Percentiles rank a stretch among this genome's conserved stretches.
These are phyloP conservation scores for Pichia cactophila DNA, from an alignment of 1,139 yeast genomes.

Conservation along the genomic window DNA sequence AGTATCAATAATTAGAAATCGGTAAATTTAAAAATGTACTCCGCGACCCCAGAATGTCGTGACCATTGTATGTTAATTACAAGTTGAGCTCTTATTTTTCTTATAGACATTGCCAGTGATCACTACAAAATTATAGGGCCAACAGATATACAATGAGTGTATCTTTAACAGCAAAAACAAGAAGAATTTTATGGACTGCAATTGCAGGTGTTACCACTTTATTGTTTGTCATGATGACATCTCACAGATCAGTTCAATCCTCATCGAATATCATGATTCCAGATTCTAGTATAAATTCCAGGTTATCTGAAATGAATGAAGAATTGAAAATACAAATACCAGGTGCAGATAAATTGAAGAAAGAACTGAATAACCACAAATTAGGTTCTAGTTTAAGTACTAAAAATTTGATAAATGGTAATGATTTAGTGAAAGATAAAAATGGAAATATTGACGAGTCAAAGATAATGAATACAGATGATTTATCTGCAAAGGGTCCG, in stretches of 20 bases:
- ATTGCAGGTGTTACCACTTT: constrained; percentile 21
- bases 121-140: too few species aligned
- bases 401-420: constrained; percentile 18
- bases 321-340: constrained; percentile 1
- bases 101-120: too few species aligned
- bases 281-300: neutral
- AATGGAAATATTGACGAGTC: constrained; percentile 28
- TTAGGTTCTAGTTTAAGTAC: constrained; percentile 2
- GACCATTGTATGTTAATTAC: neutral
- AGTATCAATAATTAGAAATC: too few species aligned
- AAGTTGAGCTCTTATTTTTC: too few species aligned
- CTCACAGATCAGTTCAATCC: constrained; percentile 1
- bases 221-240: constrained; percentile 19
- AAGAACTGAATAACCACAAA: neutral
- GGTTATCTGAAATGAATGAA: neutral
- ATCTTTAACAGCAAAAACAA: constrained; percentile 19
- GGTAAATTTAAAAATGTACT: too few species aligned
- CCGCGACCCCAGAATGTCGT: neutral
- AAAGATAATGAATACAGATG: constrained; percentile 27
- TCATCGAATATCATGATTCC: constrained; percentile 1
- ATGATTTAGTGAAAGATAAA: constrained; percentile 22
- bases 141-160: constrained; percentile 2
- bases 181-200: constrained; percentile 24
- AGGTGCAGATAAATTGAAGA: constrained; percentile 1
- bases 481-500: constrained; percentile 8